Evolutionary conservation across 2,329 filamentous ascomycete genomes (phyloP).

Genomic region (Penicillium vulpinum): DNA sequence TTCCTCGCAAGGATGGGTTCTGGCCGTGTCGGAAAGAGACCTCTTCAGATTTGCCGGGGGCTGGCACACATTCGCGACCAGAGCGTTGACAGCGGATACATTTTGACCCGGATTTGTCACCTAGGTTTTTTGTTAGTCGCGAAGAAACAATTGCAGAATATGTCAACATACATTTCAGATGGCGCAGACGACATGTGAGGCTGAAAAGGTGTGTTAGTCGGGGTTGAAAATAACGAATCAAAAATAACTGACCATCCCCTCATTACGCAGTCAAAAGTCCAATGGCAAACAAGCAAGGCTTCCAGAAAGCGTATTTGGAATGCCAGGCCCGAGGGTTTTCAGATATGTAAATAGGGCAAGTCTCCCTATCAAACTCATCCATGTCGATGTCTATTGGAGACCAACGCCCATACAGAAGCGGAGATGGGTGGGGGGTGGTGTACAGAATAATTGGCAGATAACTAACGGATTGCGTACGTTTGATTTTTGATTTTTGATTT

Average conservation of each 20-base stretch:
- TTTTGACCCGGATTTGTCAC: constrained; percentile 38
- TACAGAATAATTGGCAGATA: constrained; percentile 8
- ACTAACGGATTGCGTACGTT: constrained; percentile 9
- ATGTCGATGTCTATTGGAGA: neutral
- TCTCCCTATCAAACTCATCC: neutral
- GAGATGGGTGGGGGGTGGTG: neutral
- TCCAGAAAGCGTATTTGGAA: constrained; percentile 21
- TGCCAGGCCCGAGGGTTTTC: constrained; percentile 10
- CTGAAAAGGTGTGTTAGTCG: constrained; percentile 20
- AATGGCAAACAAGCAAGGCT: constrained; percentile 23
- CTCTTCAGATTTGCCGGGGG: constrained; percentile 36
- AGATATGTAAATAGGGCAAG: constrained; percentile 14
- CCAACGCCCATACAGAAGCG: neutral
- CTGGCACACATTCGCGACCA: constrained; percentile 37
- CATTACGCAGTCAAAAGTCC: constrained; percentile 34
- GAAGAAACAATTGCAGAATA: neutral
- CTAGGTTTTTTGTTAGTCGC: constrained; percentile 15
- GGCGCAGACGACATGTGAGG: constrained; percentile 41
- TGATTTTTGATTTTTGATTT: too few species aligned
- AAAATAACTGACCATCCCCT: constrained; percentile 38
- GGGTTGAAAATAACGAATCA: neutral
- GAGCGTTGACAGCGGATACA: constrained; percentile 40
- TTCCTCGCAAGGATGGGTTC: constrained; percentile 36
- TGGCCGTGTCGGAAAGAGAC: constrained; percentile 41
- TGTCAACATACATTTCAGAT: constrained; percentile 36